Conservation (phyloP, 208 protist species). For the Trypanosoma conorhini region DNA sequence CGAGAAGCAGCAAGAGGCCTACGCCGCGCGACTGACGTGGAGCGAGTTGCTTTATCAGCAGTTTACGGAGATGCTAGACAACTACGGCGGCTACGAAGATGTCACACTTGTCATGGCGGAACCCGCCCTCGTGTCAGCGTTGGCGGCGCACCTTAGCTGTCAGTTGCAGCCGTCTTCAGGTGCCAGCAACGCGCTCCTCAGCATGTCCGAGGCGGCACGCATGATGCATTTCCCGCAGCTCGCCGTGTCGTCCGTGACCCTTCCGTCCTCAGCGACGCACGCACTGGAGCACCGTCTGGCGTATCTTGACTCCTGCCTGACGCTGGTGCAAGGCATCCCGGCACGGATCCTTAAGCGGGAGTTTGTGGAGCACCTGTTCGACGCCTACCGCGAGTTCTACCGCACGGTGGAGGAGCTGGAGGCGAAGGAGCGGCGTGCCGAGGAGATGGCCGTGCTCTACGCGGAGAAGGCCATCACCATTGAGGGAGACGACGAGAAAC, state of each 20-base stretch:
- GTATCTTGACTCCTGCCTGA: conserved; percentile 81
- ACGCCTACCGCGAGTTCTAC: conserved; percentile 68
- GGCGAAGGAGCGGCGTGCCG: conserved; percentile 62
- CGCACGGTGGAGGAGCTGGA: conserved; percentile 74
- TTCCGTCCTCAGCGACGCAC: conserved; percentile 29
- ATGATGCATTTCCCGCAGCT: conserved; percentile 68
- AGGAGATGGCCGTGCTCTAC: conserved; percentile 90
- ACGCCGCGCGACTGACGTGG: conserved; percentile 48
- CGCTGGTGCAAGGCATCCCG: conserved; percentile 45
- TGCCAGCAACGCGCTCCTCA: conserved; percentile 36
- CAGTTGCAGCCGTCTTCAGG: conserved; percentile 13
- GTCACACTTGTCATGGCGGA: conserved; percentile 80
- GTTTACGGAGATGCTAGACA: conserved; percentile 54
- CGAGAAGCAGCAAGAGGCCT: conserved; percentile 2
- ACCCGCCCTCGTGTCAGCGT: conserved; percentile 65
- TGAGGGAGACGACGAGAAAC: conserved; percentile 92
- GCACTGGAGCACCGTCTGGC: conserved; percentile 58
- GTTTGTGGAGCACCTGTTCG: conserved; percentile 69
- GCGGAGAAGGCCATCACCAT: conserved; percentile 90
- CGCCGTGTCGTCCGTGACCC: conserved; percentile 30
- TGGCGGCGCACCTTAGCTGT: conserved; percentile 64
- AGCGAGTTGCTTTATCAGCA: conserved; percentile 79
- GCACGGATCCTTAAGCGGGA: conserved; percentile 49
- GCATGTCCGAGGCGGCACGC: conserved; percentile 37
- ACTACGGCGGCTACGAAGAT: conserved; percentile 89